phyloP scores from a whole-genome alignment of 768 basidiomycete genomes.

The Russula emetica region DNA sequence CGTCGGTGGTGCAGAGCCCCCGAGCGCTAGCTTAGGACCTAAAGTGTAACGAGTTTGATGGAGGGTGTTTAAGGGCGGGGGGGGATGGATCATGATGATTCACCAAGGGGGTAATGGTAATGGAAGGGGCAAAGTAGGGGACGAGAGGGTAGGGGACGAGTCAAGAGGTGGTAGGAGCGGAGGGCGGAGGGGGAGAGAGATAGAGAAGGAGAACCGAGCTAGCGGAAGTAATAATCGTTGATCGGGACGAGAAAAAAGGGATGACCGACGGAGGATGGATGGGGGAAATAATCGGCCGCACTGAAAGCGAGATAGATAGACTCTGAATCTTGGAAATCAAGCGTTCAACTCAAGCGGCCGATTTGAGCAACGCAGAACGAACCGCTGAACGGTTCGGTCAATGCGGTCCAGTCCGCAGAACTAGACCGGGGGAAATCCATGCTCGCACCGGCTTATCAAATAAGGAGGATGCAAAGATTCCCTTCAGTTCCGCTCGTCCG shows the following conservation, averaged over 20 bases:
- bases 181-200: background rate
- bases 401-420: background rate
- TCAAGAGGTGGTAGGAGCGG: too few relatives aligned
- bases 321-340: background rate
- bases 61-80: background rate
- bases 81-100: conserved; percentile 10
- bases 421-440: conserved; percentile 21
- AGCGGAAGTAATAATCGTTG: conserved; percentile 24
- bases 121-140: background rate
- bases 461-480: conserved; percentile 18
- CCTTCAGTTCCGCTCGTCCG: conserved; percentile 20
- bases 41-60: conserved; percentile 11
- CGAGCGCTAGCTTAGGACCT: background rate
- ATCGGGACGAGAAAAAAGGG: conserved; percentile 1
- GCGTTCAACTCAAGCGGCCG: background rate
- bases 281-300: conserved; percentile 23
- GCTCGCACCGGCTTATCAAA: conserved; percentile 19
- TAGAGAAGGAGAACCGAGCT: background rate
- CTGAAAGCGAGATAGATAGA: conserved; percentile 20
- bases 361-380: background rate
- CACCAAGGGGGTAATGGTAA: background rate
- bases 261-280: conserved; percentile 11
- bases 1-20: conserved; percentile 13
- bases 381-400: background rate
- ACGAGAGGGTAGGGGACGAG: too few relatives aligned